Conservation (phyloP, 345 rosid species). For the Moricandia arvensis region DNA sequence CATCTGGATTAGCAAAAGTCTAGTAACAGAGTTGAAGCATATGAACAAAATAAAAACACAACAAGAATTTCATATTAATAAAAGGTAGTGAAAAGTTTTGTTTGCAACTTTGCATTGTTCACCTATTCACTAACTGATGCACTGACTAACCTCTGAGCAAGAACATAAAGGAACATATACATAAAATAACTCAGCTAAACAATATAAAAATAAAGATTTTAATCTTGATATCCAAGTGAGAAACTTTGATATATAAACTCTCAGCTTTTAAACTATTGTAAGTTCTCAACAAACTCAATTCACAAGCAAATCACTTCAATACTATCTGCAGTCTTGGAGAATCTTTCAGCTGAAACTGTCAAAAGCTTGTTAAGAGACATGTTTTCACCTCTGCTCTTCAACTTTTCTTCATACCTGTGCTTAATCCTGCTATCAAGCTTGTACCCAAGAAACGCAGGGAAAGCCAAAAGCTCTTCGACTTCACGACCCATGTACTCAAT, state of each 20-base stretch:
- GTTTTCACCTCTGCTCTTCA: constrained; percentile 53
- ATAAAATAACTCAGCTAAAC: constrained; percentile 14
- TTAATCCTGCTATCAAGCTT: constrained; percentile 79
- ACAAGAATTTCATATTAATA: neutral
- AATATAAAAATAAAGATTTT: neutral
- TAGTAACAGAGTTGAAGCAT: neutral
- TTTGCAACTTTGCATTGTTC: neutral
- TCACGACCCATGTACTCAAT: constrained; percentile 72
- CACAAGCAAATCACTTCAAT: constrained; percentile 36
- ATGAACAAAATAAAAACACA: neutral
- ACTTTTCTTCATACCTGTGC: constrained; percentile 58
- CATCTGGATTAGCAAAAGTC: neutral
- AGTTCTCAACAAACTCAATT: constrained; percentile 11
- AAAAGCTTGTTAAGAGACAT: constrained; percentile 73
- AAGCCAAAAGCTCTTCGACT: constrained; percentile 63
- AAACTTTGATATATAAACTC: neutral
- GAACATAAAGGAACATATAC: constrained; percentile 1
- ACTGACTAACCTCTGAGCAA: neutral
- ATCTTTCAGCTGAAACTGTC: constrained; percentile 57
- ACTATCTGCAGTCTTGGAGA: constrained; percentile 32
- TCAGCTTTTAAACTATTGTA: too few relatives aligned
- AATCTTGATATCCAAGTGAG: neutral
- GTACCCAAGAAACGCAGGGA: constrained; percentile 84
- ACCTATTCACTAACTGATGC: neutral
- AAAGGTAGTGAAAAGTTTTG: neutral